Base-by-base conservation (phyloP, 306 rosid genomes). In the Inga leiocalycina region DNA sequence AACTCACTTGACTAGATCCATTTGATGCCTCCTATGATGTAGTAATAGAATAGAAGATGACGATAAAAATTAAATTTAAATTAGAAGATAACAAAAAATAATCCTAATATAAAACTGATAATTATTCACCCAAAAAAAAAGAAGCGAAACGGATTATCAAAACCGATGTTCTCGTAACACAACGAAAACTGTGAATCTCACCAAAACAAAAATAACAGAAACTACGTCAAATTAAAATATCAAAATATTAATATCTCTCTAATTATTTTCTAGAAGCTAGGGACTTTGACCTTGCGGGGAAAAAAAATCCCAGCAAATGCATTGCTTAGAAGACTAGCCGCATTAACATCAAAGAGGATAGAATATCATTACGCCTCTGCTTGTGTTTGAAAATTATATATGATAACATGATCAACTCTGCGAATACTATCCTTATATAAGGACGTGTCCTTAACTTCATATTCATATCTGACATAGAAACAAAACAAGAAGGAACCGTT, bases 401-500 rank as follows among this genome's bases (percentile, higher is more conserved):
- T 8, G 35, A 57, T 45, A 45, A 82, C 39, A 70, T 4, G 16
- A 24, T 1, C 30, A 74, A 8, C 52, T 30, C 2, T 8, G 35
- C 48, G 43, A 2, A 27, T 30, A 61, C 32, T 22, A 12, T 22
- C 39, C 70, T 32, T 61, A 83, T 54, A 73, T 80, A 77, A 52
- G 20, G 75, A 75, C 43, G 8, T 48, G 39, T 48, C 59, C 57
- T 14, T 61, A 22, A 61, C 34, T 61, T 62, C 37, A 10, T 32
- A 16, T 39, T 19, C 56, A 78, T 37, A 67, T 74, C 0, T 49
- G 54, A 74, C 54, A 45, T 14, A 69, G 7, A 68, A 66, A 37
- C 12, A 37, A 69, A 81, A 67, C 67, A 71, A 66, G 59, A 64
- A 71, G 62, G 24, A 80, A 32, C 68, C 64, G 71, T 59, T 78